These are phyloP conservation scores for Aureobasidium sp. DNA, from an alignment of 2,329 filamentous ascomycete species.

Conservation along the genomic window DNA sequence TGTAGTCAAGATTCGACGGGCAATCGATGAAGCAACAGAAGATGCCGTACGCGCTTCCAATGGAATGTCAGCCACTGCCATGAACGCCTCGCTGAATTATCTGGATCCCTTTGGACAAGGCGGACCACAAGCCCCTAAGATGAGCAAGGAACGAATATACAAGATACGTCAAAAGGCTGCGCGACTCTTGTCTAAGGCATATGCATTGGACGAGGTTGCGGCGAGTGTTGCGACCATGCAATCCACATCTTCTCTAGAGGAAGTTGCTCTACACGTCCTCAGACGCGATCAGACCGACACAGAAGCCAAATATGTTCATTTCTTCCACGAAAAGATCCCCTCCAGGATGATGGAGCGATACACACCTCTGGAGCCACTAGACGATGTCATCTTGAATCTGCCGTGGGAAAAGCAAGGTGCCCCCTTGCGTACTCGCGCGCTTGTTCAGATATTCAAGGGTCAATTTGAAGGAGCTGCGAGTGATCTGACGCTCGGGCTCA, in stretches of 20 bases:
- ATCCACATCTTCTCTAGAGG: slow-evolving; percentile 66
- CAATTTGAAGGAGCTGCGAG: slow-evolving; percentile 62
- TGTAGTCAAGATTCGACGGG: slow-evolving; percentile 70
- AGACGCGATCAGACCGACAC: slow-evolving; percentile 58
- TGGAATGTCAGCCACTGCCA: slow-evolving; percentile 58
- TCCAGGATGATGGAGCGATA: slow-evolving; percentile 64
- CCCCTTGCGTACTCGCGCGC: slow-evolving; percentile 63
- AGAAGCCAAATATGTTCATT: slow-evolving; percentile 83
- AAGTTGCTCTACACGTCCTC: slow-evolving; percentile 66
- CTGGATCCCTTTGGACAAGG: slow-evolving; percentile 42
- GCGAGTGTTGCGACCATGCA: slow-evolving; percentile 81
- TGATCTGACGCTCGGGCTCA: slow-evolving; percentile 64
- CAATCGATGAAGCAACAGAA: slow-evolving; percentile 73
- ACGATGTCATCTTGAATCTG: slow-evolving; percentile 58
- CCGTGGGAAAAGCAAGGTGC: slow-evolving; percentile 60
- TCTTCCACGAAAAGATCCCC: slow-evolving; percentile 86
- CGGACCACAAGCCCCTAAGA: slow-evolving; percentile 48
- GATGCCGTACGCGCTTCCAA: slow-evolving; percentile 71
- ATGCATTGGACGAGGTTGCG: slow-evolving; percentile 74
- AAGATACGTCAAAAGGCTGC: slow-evolving; percentile 75
- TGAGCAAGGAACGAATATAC: slow-evolving; percentile 70
- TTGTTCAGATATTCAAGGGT: slow-evolving; percentile 68
- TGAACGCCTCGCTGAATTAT: slow-evolving; percentile 51
- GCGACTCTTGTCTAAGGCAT: slow-evolving; percentile 68
- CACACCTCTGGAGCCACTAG: slow-evolving; percentile 59